phyloP scores from a whole-genome alignment of 257 asterid genomes.

The Striga asiatica region DNA sequence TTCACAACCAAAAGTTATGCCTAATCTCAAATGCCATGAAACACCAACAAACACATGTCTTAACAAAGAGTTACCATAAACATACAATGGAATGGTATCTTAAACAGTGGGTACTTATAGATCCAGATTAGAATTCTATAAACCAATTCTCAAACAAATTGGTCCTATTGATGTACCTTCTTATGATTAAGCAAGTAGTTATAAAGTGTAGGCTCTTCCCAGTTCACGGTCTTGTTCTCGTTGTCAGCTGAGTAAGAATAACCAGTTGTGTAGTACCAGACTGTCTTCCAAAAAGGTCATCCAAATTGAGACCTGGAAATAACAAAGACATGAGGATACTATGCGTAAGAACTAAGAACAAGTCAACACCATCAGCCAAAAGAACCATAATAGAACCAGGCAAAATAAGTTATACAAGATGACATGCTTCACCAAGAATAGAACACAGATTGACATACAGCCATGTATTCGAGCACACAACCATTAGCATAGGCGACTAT shows the following conservation, averaged over 20 bases:
- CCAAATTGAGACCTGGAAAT: constrained; percentile 59
- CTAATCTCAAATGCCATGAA: background rate
- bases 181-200: constrained; percentile 66
- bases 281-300: constrained; percentile 66
- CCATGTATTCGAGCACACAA: background rate
- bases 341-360: background rate
- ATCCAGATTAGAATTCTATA: background rate
- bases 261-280: constrained; percentile 70
- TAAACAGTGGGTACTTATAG: background rate
- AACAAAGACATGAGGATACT: no score
- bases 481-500: background rate
- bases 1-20: background rate
- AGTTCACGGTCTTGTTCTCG: constrained; percentile 58
- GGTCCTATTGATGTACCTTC: constrained; percentile 34
- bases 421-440: background rate
- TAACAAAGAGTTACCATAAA: background rate
- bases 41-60: background rate
- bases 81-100: background rate
- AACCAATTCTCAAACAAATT: background rate
- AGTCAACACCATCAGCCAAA: background rate
- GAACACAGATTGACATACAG: background rate
- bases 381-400: background rate
- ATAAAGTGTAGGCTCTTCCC: constrained; percentile 64
- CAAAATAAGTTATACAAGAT: background rate
- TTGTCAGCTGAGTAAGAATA: constrained; percentile 70